Base-by-base conservation (phyloP, 192 early-diverging fungal species). In the Backusella liffmaniae region DNA sequence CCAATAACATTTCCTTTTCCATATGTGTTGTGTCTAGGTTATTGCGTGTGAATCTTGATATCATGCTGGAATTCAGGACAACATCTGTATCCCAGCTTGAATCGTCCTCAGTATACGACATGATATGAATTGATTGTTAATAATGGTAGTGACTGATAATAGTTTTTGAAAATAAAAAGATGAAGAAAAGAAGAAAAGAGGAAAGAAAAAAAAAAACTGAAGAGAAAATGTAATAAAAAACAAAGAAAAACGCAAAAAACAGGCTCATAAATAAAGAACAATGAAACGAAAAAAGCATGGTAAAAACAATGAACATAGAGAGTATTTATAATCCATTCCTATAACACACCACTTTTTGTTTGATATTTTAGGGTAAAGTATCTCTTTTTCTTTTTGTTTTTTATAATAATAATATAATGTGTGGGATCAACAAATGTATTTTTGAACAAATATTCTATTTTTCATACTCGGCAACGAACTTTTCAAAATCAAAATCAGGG, bases 401-500 rank as follows among this genome's bases (percentile, higher is more conserved):
- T 41, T 23, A 13, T 67, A 42, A 37, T 34, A 23, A 42, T 66
- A 41, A 74, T 66, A 65, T 30, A 74, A 29, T 41, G 30, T 32
- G 30, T 32, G 16, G 69, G 34, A 26, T 34, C 18, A 67, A 67
- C 66, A 69, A 69, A 69, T 21, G 34, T 21, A 69, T 35, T 46
- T 15, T 65, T 39, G 23, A 15, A 65, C 37, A 51, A 68, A 53
- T 23, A 51, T n/a, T 62, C 39, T 36, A 13, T 70, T 73, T 74
- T 37, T 71, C 53, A 71, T 79, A 73, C 66, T 86, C 78, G 72
- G 80, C 74, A 73, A 90, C 74, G 76, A 82, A 82, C 81, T 86
- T 85, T 70, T 90, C 88, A 73, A 90, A 79, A 71, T 90, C 88
- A 66, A 90, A 90, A 80, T 87, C 78, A 76, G 88, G 88, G 69